Evolutionary conservation across 345 rosid species (phyloP).

Genomic region (Gossypium rotundifolium): DNA sequence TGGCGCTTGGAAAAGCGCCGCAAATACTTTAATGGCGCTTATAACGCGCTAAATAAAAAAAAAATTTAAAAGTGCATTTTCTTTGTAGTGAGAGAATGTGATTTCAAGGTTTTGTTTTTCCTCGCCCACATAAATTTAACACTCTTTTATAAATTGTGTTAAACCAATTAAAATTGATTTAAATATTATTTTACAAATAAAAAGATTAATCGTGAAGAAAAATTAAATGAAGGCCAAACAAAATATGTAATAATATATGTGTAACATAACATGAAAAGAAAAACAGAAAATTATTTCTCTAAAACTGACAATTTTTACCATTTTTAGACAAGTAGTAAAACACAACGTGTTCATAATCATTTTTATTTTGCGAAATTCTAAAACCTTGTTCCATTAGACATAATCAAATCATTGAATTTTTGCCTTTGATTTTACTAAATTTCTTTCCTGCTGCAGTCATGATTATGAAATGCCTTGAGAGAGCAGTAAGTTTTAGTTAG

Average conservation of each 20-base stretch:
- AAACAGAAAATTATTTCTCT: neutral
- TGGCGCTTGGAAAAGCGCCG: no score
- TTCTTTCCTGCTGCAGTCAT: neutral
- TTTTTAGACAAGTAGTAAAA: neutral
- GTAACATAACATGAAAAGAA: neutral
- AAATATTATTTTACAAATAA: neutral
- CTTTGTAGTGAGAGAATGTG: no score
- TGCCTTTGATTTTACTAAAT: neutral
- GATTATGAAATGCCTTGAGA: conserved; percentile 10
- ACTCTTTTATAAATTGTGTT: no score
- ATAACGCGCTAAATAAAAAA: no score
- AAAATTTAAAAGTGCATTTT: no score
- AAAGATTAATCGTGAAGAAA: neutral
- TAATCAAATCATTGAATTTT: neutral
- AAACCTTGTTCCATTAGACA: neutral
- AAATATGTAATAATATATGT: neutral
- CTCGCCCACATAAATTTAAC: no score
- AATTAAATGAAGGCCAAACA: neutral
- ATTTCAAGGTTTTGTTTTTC: no score
- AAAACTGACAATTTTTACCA: neutral
- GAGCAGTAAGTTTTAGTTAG: neutral
- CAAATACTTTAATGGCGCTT: no score
- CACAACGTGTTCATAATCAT: neutral
- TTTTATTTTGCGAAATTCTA: neutral
- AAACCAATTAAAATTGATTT: no score